Conservation (phyloP, 2,329 filamentous ascomycete species). For the Chaetomiaceae sp. region DNA sequence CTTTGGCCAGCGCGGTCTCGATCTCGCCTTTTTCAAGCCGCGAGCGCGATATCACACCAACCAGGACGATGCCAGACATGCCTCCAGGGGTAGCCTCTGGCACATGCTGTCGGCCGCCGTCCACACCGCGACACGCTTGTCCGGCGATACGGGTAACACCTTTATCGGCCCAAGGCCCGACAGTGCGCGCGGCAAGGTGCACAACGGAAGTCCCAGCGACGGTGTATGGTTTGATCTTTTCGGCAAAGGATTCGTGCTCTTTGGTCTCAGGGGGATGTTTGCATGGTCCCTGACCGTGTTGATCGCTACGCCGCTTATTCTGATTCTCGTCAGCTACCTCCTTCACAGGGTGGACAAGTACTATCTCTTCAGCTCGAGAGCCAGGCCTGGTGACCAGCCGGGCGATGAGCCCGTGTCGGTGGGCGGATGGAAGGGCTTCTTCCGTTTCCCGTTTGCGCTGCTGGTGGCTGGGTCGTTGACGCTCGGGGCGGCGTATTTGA, state of each 20-base stretch:
- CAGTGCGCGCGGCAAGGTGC: slow-evolving; percentile 54
- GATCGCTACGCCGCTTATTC: slow-evolving; percentile 69
- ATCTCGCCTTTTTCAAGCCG: slow-evolving; percentile 87
- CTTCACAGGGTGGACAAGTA: slow-evolving; percentile 73
- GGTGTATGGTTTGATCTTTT: slow-evolving; percentile 96
- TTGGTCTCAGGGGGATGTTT: slow-evolving; percentile 78
- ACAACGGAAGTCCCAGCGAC: slow-evolving; percentile 61
- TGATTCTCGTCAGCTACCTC: slow-evolving; percentile 65
- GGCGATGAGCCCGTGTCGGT: slow-evolving; percentile 59
- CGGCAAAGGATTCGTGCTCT: slow-evolving; percentile 71
- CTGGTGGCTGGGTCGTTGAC: slow-evolving; percentile 63
- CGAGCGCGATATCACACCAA: slow-evolving; percentile 85
- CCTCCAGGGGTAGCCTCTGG: slow-evolving; percentile 70
- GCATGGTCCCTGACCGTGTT: slow-evolving; percentile 81
- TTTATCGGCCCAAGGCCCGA: slow-evolving; percentile 60
- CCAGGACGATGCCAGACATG: slow-evolving; percentile 79
- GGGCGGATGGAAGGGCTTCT: slow-evolving; percentile 75
- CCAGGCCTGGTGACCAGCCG: slow-evolving; percentile 54
- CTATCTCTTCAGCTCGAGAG: slow-evolving; percentile 72
- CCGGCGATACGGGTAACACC: slow-evolving; percentile 59
- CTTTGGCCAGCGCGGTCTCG: slow-evolving; percentile 79
- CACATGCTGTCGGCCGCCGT: slow-evolving; percentile 90
- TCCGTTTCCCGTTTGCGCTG: slow-evolving; percentile 76
- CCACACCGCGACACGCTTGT: slow-evolving; percentile 66
- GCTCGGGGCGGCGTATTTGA: slow-evolving; percentile 66